Conservation (phyloP, 345 rosid genomes). For the Schrenkiella parvula region DNA sequence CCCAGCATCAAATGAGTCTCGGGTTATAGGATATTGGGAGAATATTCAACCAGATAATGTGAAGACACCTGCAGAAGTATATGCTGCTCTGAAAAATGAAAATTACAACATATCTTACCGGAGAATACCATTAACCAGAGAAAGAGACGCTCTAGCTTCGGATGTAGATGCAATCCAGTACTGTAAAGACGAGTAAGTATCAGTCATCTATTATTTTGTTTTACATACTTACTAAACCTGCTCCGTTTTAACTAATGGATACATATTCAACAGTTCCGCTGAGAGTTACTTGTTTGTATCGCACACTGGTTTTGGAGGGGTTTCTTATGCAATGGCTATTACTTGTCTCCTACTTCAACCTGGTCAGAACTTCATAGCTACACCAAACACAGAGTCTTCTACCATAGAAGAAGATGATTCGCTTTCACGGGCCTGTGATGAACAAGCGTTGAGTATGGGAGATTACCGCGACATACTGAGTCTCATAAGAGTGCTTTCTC, state of each 20-base stretch:
- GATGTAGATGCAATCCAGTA: conserved; percentile 83
- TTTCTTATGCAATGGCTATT: conserved; percentile 87
- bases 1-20: conserved; percentile 62
- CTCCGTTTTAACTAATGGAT: background rate
- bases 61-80: conserved; percentile 91
- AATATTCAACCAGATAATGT: conserved; percentile 74
- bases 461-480: conserved; percentile 96
- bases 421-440: conserved; percentile 53
- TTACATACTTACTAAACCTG: background rate
- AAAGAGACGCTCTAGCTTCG: conserved; percentile 84
- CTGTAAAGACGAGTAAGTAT: conserved; percentile 72
- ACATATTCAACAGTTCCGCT: conserved; percentile 45
- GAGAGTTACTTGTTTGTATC: conserved; percentile 84
- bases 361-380: conserved; percentile 41
- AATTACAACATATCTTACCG: conserved; percentile 62
- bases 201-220: background rate
- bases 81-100: conserved; percentile 63
- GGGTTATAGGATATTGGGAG: conserved; percentile 93
- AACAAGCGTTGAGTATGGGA: conserved; percentile 77
- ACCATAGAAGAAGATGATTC: conserved; percentile 33
- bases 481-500: conserved; percentile 82
- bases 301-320: conserved; percentile 92
- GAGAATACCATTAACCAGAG: conserved; percentile 94
- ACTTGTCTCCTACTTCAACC: conserved; percentile 70
- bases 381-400: conserved; percentile 15